These are phyloP conservation scores for Alternaria longipes DNA, from an alignment of 2,329 filamentous ascomycete genomes.

Conservation along the genomic window DNA sequence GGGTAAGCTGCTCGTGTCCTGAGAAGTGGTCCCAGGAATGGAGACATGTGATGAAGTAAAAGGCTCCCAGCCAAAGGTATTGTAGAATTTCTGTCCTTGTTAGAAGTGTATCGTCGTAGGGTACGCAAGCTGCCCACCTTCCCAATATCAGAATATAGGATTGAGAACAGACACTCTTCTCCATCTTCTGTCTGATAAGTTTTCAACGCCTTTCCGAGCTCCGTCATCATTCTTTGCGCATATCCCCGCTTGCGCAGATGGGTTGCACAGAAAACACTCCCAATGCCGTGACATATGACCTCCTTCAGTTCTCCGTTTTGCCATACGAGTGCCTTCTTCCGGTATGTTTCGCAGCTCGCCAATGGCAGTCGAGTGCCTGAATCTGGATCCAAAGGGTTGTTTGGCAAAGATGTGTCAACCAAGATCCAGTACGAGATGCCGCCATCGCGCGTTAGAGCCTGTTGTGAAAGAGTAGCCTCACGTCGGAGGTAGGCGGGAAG, in stretches of 20 bases:
- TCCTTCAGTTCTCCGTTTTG: conserved; percentile 61
- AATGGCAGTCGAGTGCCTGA: conserved; percentile 57
- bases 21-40: conserved; percentile 21
- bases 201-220: conserved; percentile 66
- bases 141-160: conserved; percentile 88
- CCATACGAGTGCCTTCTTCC: conserved; percentile 58
- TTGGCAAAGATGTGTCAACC: conserved; percentile 56
- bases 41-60: conserved; percentile 76
- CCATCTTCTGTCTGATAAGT: conserved; percentile 60
- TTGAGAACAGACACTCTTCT: conserved; percentile 68
- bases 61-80: conserved; percentile 76
- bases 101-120: conserved; percentile 65
- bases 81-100: conserved; percentile 86
- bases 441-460: conserved; percentile 63
- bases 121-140: conserved; percentile 62
- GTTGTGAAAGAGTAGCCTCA: conserved; percentile 62
- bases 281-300: conserved; percentile 75
- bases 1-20: conserved; percentile 21
- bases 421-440: conserved; percentile 69
- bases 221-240: conserved; percentile 78
- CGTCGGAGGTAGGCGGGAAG: conserved; percentile 66
- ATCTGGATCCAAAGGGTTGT: conserved; percentile 49
- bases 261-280: conserved; percentile 78
- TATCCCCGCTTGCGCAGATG: conserved; percentile 77
- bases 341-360: conserved; percentile 67